Base-by-base conservation (phyloP, 352 stramenopile species). In the Globisporangium radiosum region DNA sequence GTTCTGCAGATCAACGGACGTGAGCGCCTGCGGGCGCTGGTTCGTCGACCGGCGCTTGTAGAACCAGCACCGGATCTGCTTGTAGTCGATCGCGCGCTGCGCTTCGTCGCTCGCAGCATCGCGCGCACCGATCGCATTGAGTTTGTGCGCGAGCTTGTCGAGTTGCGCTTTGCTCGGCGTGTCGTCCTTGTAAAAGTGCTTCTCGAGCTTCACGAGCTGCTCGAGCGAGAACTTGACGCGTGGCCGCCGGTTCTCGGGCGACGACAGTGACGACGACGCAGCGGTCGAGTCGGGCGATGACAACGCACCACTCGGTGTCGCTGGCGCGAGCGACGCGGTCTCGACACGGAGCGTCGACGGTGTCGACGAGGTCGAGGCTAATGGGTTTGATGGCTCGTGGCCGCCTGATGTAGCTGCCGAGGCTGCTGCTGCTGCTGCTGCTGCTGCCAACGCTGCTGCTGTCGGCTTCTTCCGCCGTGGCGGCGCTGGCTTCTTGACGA, bases 11-110 rank as follows among this genome's bases (percentile, higher is more conserved):
- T 89, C 82, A 10, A 80, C 69, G 7, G 68, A 63, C 19, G 73
- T 83, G 11, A 92, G 60, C 17, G 80, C 79, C 63, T 92, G 82
- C 44, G 82, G 82, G 47, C 79, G 82, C 49, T 88, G 76, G 44
- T 92, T 90, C 11, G 79, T 85, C 5, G 82, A 90, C 52, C 82
- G 76, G 13, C 85, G 76, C 64, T 94, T 94, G 72, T 94, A 94
- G 66, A 94, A 94, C 85, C 85, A 94, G 60, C 85, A 88, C 5
- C 85, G 78, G 52, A 94, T 84, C 57, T 94, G 85, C 68, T 94
- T 94, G 71, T 92, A 92, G 65, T 94, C 85, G 54, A 90, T 89
- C 14, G 70, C 76, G 19, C 74, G 68, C 54, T 90, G 78, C 7
- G 75, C 73, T 3, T 70, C 71, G 47, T 90, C 78, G 38, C 78